These are phyloP conservation scores for Aurantiochytrium sp. DNA, from an alignment of 108 stramenopile species.

Conservation along the genomic window DNA sequence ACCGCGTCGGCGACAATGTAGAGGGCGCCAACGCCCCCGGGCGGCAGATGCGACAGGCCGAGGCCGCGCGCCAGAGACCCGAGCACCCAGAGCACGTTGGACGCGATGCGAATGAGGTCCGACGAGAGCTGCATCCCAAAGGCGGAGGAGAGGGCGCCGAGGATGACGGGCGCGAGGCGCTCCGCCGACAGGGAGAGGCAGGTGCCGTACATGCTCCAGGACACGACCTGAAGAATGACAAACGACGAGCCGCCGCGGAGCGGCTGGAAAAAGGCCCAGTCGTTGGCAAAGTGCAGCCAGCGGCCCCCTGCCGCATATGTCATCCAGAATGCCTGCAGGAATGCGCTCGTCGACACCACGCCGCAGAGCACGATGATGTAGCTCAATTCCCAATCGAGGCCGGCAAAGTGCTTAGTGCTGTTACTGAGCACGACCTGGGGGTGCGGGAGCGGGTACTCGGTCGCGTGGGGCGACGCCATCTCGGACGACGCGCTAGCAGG, in stretches of 20 bases:
- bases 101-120: not conserved
- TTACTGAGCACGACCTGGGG: no score
- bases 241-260: not conserved
- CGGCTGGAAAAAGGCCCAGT: constrained; percentile 12
- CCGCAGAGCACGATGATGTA: not conserved
- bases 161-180: not conserved
- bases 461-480: not conserved
- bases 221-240: not conserved
- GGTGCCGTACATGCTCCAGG: not conserved
- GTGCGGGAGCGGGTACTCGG: no score
- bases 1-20: not conserved
- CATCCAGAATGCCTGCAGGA: not conserved
- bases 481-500: no score
- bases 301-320: constrained; percentile 10
- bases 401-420: no score
- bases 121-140: not conserved
- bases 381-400: no score
- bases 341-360: not conserved
- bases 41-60: not conserved
- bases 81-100: not conserved
- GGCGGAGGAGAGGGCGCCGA: not conserved
- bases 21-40: not conserved
- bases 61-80: not conserved
- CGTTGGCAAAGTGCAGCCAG: not conserved
- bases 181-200: not conserved